Conservation (phyloP, 176 grass and related monocot species). For the Ensete ventricosum region DNA sequence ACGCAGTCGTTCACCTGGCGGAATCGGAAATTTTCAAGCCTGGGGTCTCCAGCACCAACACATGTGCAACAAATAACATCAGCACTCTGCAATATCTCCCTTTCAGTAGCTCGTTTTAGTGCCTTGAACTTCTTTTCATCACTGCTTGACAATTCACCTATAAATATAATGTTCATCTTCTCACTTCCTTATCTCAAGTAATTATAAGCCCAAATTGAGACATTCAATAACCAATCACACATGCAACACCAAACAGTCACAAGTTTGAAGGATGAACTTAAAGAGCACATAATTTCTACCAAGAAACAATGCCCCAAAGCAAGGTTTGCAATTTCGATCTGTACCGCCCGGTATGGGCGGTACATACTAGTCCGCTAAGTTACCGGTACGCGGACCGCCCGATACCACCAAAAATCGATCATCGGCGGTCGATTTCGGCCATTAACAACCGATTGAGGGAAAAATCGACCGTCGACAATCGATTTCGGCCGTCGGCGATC, state of each 20-base stretch:
- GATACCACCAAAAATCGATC: too few relatives aligned
- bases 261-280: too few relatives aligned
- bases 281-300: too few relatives aligned
- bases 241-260: background rate
- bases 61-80: conserved; percentile 99
- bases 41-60: conserved; percentile 97
- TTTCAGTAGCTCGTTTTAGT: conserved; percentile 96
- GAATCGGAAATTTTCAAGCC: conserved; percentile 93
- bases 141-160: conserved; percentile 93
- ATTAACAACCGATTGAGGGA: too few relatives aligned
- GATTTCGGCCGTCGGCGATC: too few relatives aligned
- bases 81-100: conserved; percentile 97
- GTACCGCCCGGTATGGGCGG: too few relatives aligned
- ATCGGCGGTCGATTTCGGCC: too few relatives aligned
- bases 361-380: too few relatives aligned
- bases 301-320: background rate
- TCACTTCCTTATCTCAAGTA: background rate
- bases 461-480: too few relatives aligned
- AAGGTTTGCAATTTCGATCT: too few relatives aligned
- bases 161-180: background rate
- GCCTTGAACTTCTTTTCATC: conserved; percentile 99
- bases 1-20: conserved; percentile 44
- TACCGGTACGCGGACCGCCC: too few relatives aligned
- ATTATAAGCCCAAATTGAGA: background rate
- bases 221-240: background rate